A percentile compares a stretch with the other conserved stretches of the same genome.
These are phyloP conservation scores for Phytophthora sp. DNA, from an alignment of 352 stramenopile species.

Conservation along the genomic window DNA sequence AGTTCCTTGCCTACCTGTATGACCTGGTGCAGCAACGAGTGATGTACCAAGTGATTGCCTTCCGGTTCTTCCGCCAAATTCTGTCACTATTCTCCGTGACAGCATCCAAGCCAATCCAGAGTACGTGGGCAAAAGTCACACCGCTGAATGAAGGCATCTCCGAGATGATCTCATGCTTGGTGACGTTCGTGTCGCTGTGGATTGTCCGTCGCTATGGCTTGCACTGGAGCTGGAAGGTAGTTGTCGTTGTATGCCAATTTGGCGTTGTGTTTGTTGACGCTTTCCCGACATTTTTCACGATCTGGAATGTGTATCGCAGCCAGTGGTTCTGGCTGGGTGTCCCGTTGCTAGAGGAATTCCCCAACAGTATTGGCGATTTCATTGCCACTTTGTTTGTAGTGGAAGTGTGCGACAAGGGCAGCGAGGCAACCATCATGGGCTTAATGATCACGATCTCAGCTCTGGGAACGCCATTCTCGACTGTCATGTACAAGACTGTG, in stretches of 20 bases:
- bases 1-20: slow-evolving; percentile 45
- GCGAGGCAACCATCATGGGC: slow-evolving; percentile 55
- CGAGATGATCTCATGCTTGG: slow-evolving; percentile 45
- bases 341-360: slow-evolving; percentile 57
- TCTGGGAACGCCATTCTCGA: slow-evolving; percentile 55
- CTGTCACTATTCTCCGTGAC: slow-evolving; percentile 59
- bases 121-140: slow-evolving; percentile 58
- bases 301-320: slow-evolving; percentile 72
- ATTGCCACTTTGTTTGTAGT: slow-evolving; percentile 58
- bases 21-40: slow-evolving; percentile 55
- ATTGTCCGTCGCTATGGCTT: slow-evolving; percentile 54
- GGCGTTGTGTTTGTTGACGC: slow-evolving; percentile 52
- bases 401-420: slow-evolving; percentile 54
- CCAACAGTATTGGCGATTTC: slow-evolving; percentile 51
- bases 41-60: slow-evolving; percentile 59
- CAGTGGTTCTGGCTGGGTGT: slow-evolving; percentile 75
- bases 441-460: slow-evolving; percentile 51
- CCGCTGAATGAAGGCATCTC: slow-evolving; percentile 64
- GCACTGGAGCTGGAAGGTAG: slow-evolving; percentile 59
- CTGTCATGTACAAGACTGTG: slow-evolving; percentile 63
- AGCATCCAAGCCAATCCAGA: slow-evolving; percentile 51
- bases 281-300: slow-evolving; percentile 60
- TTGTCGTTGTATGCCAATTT: slow-evolving; percentile 48
- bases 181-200: slow-evolving; percentile 48
- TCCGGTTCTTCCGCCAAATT: slow-evolving; percentile 57